Conservation (phyloP, 2,329 filamentous ascomycete species). For the Coniochaeta sp. region DNA sequence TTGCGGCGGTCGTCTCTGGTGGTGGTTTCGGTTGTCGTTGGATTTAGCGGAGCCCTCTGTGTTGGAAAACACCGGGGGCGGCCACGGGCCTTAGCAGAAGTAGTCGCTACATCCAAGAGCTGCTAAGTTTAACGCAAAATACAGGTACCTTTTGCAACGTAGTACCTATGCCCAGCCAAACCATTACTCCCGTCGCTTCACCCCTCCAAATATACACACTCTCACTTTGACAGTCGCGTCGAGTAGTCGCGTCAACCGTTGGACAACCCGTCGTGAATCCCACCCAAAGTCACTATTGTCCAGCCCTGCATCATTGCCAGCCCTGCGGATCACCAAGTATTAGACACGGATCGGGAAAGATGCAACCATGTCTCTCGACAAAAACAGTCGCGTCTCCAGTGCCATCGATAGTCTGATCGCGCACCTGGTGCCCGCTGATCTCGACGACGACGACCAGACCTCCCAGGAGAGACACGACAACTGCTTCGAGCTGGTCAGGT, state of each 20-base stretch:
- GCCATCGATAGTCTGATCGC: slow-evolving; percentile 74
- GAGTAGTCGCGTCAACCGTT: background rate
- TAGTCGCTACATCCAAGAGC: background rate
- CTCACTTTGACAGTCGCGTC: background rate
- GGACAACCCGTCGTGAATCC: slow-evolving; percentile 9
- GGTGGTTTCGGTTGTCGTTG: slow-evolving; percentile 19
- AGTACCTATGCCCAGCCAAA: background rate
- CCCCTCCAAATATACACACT: background rate
- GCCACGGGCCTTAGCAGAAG: background rate
- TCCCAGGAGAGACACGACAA: slow-evolving; percentile 64
- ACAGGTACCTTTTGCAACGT: background rate
- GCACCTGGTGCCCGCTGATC: slow-evolving; percentile 61
- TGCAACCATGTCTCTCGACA: slow-evolving; percentile 50
- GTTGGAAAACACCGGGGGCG: background rate
- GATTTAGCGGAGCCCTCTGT: slow-evolving; percentile 24
- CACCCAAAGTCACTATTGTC: background rate
- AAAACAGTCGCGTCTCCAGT: slow-evolving; percentile 61
- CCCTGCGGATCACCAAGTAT: background rate
- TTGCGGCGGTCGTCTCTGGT: slow-evolving; percentile 8
- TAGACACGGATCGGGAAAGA: slow-evolving; percentile 23
- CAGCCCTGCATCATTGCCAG: background rate
- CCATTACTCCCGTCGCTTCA: background rate
- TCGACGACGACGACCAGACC: slow-evolving; percentile 58
- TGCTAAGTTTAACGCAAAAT: background rate
- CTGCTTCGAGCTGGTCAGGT: slow-evolving; percentile 43